Percentiles rank a stretch among this genome's conserved stretches.
These are phyloP conservation scores for Geoglossum glabrum DNA, from an alignment of 495 filamentous ascomycete species.

Conservation along the genomic window DNA sequence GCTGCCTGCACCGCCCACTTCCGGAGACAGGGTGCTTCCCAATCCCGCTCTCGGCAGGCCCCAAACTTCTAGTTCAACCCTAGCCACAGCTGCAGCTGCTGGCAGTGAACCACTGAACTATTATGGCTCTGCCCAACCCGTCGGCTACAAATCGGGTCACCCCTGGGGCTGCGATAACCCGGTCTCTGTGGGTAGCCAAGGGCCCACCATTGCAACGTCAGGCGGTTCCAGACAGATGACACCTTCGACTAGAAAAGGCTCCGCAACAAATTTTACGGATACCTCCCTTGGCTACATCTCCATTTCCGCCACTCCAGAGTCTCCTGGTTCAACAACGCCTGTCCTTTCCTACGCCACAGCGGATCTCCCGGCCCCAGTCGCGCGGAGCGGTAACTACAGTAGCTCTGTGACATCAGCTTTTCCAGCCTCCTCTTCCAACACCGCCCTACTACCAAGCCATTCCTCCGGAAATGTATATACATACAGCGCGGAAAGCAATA, in stretches of 20 bases:
- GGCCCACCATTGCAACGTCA: background rate
- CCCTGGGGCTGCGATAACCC: background rate
- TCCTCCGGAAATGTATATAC: background rate
- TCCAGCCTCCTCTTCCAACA: background rate
- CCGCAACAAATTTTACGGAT: background rate
- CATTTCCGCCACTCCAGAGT: background rate
- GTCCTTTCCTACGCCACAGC: background rate
- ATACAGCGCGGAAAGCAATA: background rate
- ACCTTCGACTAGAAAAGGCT: background rate
- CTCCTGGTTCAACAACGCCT: background rate
- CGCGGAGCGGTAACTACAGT: background rate
- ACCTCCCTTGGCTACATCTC: background rate
- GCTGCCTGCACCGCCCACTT: background rate
- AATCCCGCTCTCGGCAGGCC: constrained; percentile 3
- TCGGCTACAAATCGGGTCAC: background rate
- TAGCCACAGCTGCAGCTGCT: background rate
- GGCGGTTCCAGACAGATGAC: background rate
- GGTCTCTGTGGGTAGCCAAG: background rate
- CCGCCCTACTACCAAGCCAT: background rate
- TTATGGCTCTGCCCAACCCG: background rate
- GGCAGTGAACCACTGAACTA: background rate
- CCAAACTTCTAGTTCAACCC: background rate
- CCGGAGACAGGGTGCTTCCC: constrained; percentile 5
- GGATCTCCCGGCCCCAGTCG: background rate
- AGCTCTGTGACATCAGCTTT: background rate